A percentile compares a stretch with the other conserved stretches of the same genome.
These are phyloP conservation scores for Umbellularia californica DNA, from an alignment of 164 flowering plant species.

Conservation along the genomic window DNA sequence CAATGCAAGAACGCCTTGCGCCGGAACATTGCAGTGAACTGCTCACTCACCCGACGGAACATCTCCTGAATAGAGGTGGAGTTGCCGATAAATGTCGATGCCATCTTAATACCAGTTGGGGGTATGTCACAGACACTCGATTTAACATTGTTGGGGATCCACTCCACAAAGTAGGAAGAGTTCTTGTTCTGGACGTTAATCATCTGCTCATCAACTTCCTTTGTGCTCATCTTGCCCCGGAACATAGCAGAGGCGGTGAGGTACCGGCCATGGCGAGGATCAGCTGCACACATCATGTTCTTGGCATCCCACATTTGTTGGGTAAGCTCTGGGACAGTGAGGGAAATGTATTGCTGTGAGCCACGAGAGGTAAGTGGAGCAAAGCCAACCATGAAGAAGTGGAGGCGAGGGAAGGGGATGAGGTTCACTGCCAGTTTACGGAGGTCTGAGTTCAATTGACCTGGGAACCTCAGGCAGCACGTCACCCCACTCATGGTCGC, in stretches of 20 bases:
- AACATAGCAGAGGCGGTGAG: slow-evolving; percentile 51
- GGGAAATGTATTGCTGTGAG: slow-evolving; percentile 41
- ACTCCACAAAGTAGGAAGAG: slow-evolving; percentile 48
- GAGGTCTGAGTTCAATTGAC: slow-evolving; percentile 48
- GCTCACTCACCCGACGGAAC: slow-evolving; percentile 50
- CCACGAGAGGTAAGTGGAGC: slow-evolving; percentile 51
- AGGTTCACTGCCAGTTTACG: slow-evolving; percentile 51
- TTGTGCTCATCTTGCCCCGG: slow-evolving; percentile 49
- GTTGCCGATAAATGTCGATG: slow-evolving; percentile 49
- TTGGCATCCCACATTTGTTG: slow-evolving; percentile 59
- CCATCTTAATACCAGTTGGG: slow-evolving; percentile 45
- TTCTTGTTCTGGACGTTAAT: slow-evolving; percentile 49
- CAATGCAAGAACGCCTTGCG: slow-evolving; percentile 54
- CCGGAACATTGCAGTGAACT: slow-evolving; percentile 53
- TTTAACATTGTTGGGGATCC: slow-evolving; percentile 51
- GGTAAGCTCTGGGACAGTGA: slow-evolving; percentile 51
- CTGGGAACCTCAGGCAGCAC: slow-evolving; percentile 50
- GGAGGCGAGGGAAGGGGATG: slow-evolving; percentile 52
- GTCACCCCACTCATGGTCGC: slow-evolving; percentile 57
- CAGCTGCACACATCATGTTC: slow-evolving; percentile 59
- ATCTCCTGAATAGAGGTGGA: slow-evolving; percentile 50
- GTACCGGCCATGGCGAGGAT: slow-evolving; percentile 45
- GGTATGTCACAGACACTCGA: slow-evolving; percentile 46
- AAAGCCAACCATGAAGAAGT: slow-evolving; percentile 59
- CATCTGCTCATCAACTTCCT: slow-evolving; percentile 54